A percentile compares a stretch with the other conserved stretches of the same genome.
Conservation (phyloP, 176 grass and related monocot species). For the Coix lacrymajobi region DNA sequence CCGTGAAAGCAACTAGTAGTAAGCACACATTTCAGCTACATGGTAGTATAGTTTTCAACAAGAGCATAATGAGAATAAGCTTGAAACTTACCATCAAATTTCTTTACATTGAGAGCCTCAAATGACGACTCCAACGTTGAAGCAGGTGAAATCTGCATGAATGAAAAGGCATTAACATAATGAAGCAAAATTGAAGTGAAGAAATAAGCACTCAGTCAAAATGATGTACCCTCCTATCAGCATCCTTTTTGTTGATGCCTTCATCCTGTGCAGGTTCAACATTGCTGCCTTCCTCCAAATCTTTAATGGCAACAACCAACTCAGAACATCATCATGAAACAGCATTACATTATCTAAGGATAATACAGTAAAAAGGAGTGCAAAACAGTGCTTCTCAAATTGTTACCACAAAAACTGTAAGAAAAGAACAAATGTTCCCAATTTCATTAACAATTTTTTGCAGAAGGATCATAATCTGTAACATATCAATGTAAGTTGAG, state of each 20-base stretch:
- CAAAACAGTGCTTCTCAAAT: not conserved
- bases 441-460: not conserved
- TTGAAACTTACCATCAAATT: conserved; percentile 76
- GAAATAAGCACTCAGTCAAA: conserved; percentile 5
- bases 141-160: conserved; percentile 65
- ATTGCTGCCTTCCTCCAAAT: conserved; percentile 27
- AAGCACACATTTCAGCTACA: conserved; percentile 5
- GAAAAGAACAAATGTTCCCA: not conserved
- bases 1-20: conserved; percentile 73
- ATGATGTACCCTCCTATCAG: conserved; percentile 57
- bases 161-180: conserved; percentile 2
- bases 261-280: conserved; percentile 35
- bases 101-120: conserved; percentile 93
- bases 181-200: conserved; percentile 23
- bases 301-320: conserved; percentile 25
- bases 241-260: conserved; percentile 60
- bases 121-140: conserved; percentile 89
- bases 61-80: conserved; percentile 20
- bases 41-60: conserved; percentile 19
- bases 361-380: not conserved
- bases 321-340: not conserved
- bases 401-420: not conserved
- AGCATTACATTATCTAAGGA: not conserved
- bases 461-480: not conserved
- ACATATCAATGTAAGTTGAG: not conserved